Base-by-base conservation (phyloP, 768 basidiomycete genomes). In the Lenzites betulinus region DNA sequence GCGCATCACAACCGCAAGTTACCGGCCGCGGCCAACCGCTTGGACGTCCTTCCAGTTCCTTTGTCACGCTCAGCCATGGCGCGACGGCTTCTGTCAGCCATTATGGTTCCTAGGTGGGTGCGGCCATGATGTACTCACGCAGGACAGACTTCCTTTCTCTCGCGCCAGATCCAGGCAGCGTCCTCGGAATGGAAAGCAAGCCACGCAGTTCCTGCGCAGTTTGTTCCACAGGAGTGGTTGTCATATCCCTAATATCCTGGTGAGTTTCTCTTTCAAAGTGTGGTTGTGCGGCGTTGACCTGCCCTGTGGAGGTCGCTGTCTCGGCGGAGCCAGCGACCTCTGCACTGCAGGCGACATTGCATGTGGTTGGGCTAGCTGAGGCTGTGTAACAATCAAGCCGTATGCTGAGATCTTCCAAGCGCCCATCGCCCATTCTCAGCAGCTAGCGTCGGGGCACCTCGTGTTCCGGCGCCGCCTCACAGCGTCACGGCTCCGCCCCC, bases 361-460 rank as follows among this genome's bases (percentile, higher is more conserved):
- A 51, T 61, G 60, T 46, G 54, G 59, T 60, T 35, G 47, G 28
- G n/a, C 46, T 49, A 38, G 56, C 48, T 13, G 30, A 33, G 59
- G 59, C 59, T 30, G 49, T 61, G 54, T 38, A 36, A 43, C 50
- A 30, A 36, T 38, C 12, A 52, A 36, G 48, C 48, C 48, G 39
- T 12, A 51, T 61, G 60, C 51, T 23, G 49, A 43, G 33, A 55
- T 50, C 22, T 33, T 12, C 16, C 42, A 55, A 28, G 49, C 60
- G 60, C 60, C 33, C 15, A 22, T 12, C n/a, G 33, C 18, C 7
- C 5, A 36, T 50, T 61, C 22, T 28, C 22, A 13, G 15, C 49
- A 51, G 11, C 22, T 36, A 39, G 42, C 51, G 56, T 62, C 61
- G 61, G 61, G n/a, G 51, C 11, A 39, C 61, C 56, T 62, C 61